These are phyloP conservation scores for Pseudocercospora pini-densiflorae DNA, from an alignment of 2,329 filamentous ascomycete genomes.

Conservation along the genomic window DNA sequence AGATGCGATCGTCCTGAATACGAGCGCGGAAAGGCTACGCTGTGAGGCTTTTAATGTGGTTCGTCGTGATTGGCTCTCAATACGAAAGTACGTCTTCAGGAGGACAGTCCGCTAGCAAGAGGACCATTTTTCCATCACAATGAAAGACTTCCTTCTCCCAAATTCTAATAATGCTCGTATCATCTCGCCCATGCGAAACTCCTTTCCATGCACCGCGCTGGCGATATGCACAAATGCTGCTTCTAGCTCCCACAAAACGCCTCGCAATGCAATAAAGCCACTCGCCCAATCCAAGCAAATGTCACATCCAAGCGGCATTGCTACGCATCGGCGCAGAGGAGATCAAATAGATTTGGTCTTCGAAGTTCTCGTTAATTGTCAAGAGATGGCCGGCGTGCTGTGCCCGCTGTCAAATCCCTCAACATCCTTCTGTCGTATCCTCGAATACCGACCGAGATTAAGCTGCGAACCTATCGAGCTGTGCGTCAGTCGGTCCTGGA, in stretches of 20 bases:
- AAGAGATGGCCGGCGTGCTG: constrained; percentile 2
- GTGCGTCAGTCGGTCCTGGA: constrained; percentile 9
- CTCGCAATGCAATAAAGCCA: constrained; percentile 1
- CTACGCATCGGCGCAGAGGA: not conserved
- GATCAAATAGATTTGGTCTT: constrained; percentile 8
- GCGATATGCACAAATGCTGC: not conserved
- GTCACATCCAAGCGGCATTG: not conserved
- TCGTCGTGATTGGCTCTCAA: not conserved
- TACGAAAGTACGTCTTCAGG: not conserved
- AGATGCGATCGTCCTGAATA: not conserved
- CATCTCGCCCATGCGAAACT: not conserved
- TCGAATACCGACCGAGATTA: constrained; percentile 12
- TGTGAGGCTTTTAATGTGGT: not conserved
- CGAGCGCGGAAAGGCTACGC: not conserved
- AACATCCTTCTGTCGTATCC: constrained; percentile 10
- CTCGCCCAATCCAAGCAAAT: not conserved
- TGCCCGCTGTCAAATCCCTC: constrained; percentile 6
- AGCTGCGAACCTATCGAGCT: constrained; percentile 15
- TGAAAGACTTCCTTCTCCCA: too few species aligned
- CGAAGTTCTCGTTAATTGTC: not conserved
- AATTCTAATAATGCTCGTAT: not conserved
- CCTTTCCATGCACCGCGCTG: constrained; percentile 1
- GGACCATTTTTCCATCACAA: not conserved
- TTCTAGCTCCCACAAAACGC: not conserved
- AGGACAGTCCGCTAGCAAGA: not conserved